Evolutionary conservation across 1,284 basidiomycete genomes (phyloP).

Genomic region (Heterobasidion irregulare): DNA sequence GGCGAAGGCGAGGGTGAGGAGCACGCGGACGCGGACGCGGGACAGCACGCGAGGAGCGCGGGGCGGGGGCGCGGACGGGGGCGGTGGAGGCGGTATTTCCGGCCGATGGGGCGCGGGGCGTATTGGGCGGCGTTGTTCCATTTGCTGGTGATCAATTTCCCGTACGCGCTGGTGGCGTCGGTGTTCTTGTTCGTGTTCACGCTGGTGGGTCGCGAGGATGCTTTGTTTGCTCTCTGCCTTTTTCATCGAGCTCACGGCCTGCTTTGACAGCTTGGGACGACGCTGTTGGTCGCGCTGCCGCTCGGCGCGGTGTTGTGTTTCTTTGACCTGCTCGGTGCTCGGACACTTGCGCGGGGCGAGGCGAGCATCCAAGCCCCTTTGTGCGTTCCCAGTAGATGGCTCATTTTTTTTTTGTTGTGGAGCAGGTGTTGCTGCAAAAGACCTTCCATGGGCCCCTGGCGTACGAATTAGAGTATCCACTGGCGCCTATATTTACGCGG

Average conservation of each 20-base stretch:
- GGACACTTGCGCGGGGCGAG: conserved; percentile 62
- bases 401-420: not conserved
- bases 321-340: conserved; percentile 62
- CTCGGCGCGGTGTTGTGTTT: conserved; percentile 73
- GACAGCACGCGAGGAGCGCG: conserved; percentile 12
- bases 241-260: not conserved
- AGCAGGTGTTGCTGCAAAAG: conserved; percentile 56
- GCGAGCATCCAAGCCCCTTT: conserved; percentile 23
- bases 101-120: conserved; percentile 40
- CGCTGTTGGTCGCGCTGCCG: conserved; percentile 64
- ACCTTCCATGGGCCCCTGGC: conserved; percentile 61
- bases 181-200: conserved; percentile 72
- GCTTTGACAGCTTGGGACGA: conserved; percentile 54
- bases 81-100: conserved; percentile 49
- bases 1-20: not conserved
- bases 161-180: conserved; percentile 64
- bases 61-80: conserved; percentile 5
- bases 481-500: conserved; percentile 63
- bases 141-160: conserved; percentile 64
- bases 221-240: conserved; percentile 8
- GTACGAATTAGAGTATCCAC: conserved; percentile 47
- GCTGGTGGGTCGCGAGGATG: conserved; percentile 35
- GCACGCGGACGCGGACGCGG: conserved; percentile 12
- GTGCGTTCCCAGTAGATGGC: not conserved
- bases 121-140: conserved; percentile 64